Percentiles rank a stretch among this genome's conserved stretches.
Evolutionary conservation across 2,329 filamentous ascomycete genomes (phyloP).

Genomic region (Xylaria digitata): DNA sequence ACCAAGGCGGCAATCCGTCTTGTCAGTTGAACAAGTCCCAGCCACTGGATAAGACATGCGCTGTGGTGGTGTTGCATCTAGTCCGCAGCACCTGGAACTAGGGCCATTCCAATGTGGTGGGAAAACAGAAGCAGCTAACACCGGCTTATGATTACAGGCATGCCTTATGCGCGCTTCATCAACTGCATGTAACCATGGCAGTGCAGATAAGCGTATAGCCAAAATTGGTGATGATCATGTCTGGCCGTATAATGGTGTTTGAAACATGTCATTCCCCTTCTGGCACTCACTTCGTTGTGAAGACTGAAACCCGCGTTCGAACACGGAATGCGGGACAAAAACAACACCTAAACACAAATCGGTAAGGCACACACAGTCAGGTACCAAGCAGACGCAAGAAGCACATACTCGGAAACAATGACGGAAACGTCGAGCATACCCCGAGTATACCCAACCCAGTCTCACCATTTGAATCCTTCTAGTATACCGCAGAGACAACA

Average conservation of each 20-base stretch:
- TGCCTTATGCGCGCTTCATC: slow-evolving; percentile 28
- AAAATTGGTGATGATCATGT: slow-evolving; percentile 11
- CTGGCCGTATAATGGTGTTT: slow-evolving; percentile 21
- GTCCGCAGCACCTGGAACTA: slow-evolving; percentile 27
- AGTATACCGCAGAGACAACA: not conserved
- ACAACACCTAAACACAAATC: slow-evolving; percentile 21
- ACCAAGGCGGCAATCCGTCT: slow-evolving; percentile 33
- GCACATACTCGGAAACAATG: not conserved
- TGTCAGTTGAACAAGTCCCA: slow-evolving; percentile 33
- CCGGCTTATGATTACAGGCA: slow-evolving; percentile 22
- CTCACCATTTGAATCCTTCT: slow-evolving; percentile 2
- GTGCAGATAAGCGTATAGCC: slow-evolving; percentile 21
- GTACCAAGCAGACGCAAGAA: slow-evolving; percentile 13
- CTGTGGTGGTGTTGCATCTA: slow-evolving; percentile 25
- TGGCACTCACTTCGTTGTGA: slow-evolving; percentile 19
- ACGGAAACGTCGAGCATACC: slow-evolving; percentile 11
- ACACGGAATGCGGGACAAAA: slow-evolving; percentile 31
- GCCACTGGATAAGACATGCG: slow-evolving; percentile 37
- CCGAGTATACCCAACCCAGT: slow-evolving; percentile 21
- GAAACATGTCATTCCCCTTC: slow-evolving; percentile 39
- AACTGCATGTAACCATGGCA: slow-evolving; percentile 32
- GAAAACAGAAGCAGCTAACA: slow-evolving; percentile 11
- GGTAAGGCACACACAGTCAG: not conserved
- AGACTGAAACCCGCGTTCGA: slow-evolving; percentile 36
- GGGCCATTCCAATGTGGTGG: slow-evolving; percentile 27